Conservation (phyloP, 495 filamentous ascomycete genomes). For the Amphirosellinia nigrospora region DNA sequence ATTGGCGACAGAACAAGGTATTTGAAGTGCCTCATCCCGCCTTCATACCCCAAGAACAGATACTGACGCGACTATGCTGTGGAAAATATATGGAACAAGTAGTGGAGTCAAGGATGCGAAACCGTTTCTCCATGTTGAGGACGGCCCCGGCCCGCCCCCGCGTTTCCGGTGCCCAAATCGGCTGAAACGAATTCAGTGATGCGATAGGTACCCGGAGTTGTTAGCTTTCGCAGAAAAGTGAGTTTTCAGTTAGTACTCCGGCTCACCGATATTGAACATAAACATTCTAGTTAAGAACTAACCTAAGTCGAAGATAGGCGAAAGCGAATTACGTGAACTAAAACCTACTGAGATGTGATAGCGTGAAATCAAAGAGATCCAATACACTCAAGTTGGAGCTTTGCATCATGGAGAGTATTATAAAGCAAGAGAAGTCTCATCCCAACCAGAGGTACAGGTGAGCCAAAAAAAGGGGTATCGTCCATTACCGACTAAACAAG, state of each 20-base stretch:
- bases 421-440: background rate
- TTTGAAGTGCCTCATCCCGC: background rate
- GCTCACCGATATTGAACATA: background rate
- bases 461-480: slow-evolving; percentile 40
- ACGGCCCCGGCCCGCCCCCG: slow-evolving; percentile 12
- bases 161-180: background rate
- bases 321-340: background rate
- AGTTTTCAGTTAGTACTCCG: background rate
- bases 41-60: background rate
- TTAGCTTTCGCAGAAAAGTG: background rate
- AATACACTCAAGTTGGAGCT: background rate
- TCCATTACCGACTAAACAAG: slow-evolving; percentile 39
- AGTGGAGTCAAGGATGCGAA: background rate
- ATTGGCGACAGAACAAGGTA: background rate
- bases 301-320: background rate
- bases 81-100: background rate
- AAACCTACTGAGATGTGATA: background rate
- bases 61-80: background rate
- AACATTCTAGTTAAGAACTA: background rate
- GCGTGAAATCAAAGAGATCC: background rate
- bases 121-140: background rate
- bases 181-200: background rate
- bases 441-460: background rate
- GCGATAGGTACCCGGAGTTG: background rate
- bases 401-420: background rate